Base-by-base conservation (phyloP, 1,284 basidiomycete species). In the Malassezia nana region DNA sequence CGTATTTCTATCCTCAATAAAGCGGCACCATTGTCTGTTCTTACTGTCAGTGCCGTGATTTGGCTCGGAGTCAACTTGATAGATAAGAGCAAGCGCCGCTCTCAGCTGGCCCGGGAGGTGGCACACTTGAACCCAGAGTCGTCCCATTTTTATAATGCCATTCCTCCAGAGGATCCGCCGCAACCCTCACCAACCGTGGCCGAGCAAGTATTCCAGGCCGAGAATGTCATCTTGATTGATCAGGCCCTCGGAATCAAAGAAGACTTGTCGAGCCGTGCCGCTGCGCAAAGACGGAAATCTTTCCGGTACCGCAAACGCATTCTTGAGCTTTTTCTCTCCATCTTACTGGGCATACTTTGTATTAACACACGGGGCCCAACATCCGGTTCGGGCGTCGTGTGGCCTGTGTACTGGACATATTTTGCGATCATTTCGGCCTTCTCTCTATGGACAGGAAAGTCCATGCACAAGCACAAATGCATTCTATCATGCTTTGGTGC, bases 201-300 rank as follows among this genome's bases (percentile, higher is more conserved):
- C 5, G 28, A 45, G 38, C 46, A 48, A 28, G 69, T 74, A 33
- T 71, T 68, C 39, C 64, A 59, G 46, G 65, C 66, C 22, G 71
- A 74, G 44, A 74, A 74, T 35, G 66, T 66, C 22, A 67, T 72
- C 46, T 62, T 74, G 32, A 55, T 74, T 32, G 69, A 72, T 52
- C 68, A 69, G 42, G 69, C 70, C 4, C 64, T 69, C 29, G 47
- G 58, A 18, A 67, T 65, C 8, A 67, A 64, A 9, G 49, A 58
- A 25, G 54, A 60, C 31, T 38, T 25, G 4, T 49, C 50, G 26
- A 44, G 54, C 5, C 42, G 30, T 0, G 46, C 50, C 7, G 38
- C 39, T 24, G 30, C 38, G 1, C 38, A 59, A 26, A 46, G 30
- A 3, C 39, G 58, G 8, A 48, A 55, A 8, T 45, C 44, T 8